Evolutionary conservation across 2,329 filamentous ascomycete genomes (phyloP), one percentile per base, ranked within the genome.

Genomic region (Orbilia javanica): DNA sequence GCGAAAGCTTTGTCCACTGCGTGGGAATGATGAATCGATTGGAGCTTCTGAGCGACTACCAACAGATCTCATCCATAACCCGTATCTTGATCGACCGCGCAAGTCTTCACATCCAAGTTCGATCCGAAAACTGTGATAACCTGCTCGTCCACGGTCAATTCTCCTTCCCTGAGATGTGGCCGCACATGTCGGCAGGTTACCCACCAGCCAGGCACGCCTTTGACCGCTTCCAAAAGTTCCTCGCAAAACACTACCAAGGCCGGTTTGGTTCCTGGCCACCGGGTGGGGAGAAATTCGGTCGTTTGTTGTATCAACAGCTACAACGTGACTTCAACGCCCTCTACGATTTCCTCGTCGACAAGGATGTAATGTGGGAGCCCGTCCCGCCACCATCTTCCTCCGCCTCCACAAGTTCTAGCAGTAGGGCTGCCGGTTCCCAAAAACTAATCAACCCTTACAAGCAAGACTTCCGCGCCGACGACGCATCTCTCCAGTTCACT

Each of bases 301-400:
- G 90, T 46, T 87, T 86, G 2, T 82, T 91, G 18, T 87, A 87
- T 0, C 86, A 87, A 55, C 85, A 85, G 1, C 82, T 93, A n/a
- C 89, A 91, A 79, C 85, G 85, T 34, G 91, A 92, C 80, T 92
- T 93, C 80, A 89, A 89, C 1, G 88, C 89, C 0, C 84, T 93
- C 1, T 93, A 93, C 81, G 90, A 92, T 81, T 92, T 91, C 79
- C 84, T 92, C 0, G 90, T 93, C 15, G 88, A 92, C 82, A 87
- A 89, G 4, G 88, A 91, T 55, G 87, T 92, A 3, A 82, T 87
- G 0, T 93, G 90, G 89, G 89, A 15, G 82, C 82, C 69, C 27
- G 25, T 31, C 39, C 31, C 60, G 78, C 81, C 48, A 82, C 79
- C 55, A 77, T 81, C 1, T 81, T 83, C 31, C 76, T 82, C 75